phyloP scores from a whole-genome alignment of 2,329 filamentous ascomycete species.

The Trichoderma citrinoviride region DNA sequence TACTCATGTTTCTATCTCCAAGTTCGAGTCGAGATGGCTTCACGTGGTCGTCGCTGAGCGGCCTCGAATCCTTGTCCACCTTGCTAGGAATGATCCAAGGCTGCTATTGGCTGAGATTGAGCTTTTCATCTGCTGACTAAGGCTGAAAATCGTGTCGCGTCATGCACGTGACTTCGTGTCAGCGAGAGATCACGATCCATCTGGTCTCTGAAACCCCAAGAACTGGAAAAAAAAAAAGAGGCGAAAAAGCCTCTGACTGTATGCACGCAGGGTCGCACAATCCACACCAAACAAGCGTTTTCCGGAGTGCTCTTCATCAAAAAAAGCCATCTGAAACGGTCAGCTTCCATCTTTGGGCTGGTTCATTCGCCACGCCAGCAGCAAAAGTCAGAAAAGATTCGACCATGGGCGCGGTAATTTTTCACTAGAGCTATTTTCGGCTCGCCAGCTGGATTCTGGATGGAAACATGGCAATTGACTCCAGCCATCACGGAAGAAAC shows the following conservation, averaged over 20 bases:
- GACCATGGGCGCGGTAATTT: neutral
- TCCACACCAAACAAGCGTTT: neutral
- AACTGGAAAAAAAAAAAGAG: too few relatives aligned
- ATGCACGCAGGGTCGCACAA: neutral
- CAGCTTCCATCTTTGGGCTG: neutral
- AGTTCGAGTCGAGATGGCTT: too few relatives aligned
- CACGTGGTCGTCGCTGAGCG: too few relatives aligned
- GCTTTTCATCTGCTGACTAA: constrained; percentile 10
- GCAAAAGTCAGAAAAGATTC: neutral
- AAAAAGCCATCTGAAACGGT: neutral
- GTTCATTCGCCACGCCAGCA: neutral
- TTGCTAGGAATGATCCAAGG: neutral
- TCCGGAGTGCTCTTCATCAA: too few relatives aligned
- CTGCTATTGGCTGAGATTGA: neutral
- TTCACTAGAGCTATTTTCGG: neutral
- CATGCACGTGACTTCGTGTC: constrained; percentile 38
- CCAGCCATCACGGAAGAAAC: neutral
- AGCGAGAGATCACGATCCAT: constrained; percentile 16
- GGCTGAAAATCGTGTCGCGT: constrained; percentile 18
- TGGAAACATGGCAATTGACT: constrained; percentile 2
- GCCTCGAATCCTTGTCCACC: neutral
- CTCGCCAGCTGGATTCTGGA: neutral
- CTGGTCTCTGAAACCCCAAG: neutral
- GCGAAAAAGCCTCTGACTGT: neutral
- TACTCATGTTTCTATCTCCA: too few relatives aligned